Percentiles rank a stretch among this genome's conserved stretches.
phyloP scores from a whole-genome alignment of 2,329 filamentous ascomycete genomes.

The Fusarium gaditjirri region DNA sequence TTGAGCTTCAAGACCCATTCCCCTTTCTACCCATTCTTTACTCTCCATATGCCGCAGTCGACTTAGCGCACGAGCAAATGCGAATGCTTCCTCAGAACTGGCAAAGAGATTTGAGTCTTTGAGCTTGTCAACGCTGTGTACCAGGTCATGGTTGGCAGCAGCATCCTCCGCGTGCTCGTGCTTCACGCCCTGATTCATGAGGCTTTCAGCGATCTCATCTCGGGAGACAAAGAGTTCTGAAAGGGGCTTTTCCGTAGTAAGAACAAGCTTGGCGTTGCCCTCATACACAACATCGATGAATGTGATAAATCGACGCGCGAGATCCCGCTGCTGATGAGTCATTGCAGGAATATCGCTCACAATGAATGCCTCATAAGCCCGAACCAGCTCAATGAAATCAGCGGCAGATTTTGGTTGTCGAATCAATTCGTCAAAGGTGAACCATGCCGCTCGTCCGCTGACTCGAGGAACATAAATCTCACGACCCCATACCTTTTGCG shows the following conservation, averaged over 20 bases:
- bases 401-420: constrained; percentile 89
- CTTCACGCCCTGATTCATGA: constrained; percentile 61
- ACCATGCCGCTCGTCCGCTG: constrained; percentile 88
- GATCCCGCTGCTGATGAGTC: constrained; percentile 85
- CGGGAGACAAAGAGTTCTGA: constrained; percentile 85
- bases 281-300: constrained; percentile 98
- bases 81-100: constrained; percentile 96
- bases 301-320: constrained; percentile 93
- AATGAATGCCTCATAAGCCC: constrained; percentile 91
- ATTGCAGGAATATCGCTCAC: constrained; percentile 92
- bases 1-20: constrained; percentile 71
- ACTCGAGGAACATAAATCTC: constrained; percentile 88
- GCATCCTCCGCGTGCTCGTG: constrained; percentile 64
- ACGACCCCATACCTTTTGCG: constrained; percentile 90
- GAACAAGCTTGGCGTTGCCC: constrained; percentile 88
- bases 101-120: constrained; percentile 89
- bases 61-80: constrained; percentile 89
- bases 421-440: constrained; percentile 93
- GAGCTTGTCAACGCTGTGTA: constrained; percentile 83
- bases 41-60: constrained; percentile 93
- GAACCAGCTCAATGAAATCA: constrained; percentile 92
- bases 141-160: constrained; percentile 83
- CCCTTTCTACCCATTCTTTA: constrained; percentile 92
- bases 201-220: constrained; percentile 70
- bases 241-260: constrained; percentile 88